phyloP scores from a whole-genome alignment of 2,329 filamentous ascomycete species.

The Claviceps sp. region DNA sequence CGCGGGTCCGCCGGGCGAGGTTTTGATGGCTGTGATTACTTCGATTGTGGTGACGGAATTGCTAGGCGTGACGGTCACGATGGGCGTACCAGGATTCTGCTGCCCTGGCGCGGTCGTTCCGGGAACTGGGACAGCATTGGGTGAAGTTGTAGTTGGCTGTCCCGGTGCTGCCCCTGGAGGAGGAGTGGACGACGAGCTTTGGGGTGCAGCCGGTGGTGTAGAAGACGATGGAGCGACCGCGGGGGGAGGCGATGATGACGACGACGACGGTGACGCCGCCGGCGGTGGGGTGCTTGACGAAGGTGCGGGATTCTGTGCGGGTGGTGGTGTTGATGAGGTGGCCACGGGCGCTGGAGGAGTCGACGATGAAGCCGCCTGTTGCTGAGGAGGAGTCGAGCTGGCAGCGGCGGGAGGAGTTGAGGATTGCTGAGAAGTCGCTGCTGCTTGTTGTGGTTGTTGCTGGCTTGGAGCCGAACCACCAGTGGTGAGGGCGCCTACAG shows the following conservation, averaged over 20 bases:
- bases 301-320: not conserved
- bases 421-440: not conserved
- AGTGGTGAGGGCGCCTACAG: constrained; percentile 12
- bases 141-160: constrained; percentile 5
- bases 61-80: constrained; percentile 14
- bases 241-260: not conserved
- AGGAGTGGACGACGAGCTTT: not conserved
- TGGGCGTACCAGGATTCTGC: constrained; percentile 8
- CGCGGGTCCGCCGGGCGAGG: constrained; percentile 6
- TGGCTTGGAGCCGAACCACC: constrained; percentile 6
- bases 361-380: not conserved
- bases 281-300: not conserved
- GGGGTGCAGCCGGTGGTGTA: not conserved
- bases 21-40: constrained; percentile 16
- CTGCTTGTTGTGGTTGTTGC: not conserved
- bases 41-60: constrained; percentile 8
- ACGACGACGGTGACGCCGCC: not conserved
- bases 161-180: constrained; percentile 1
- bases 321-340: not conserved
- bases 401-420: not conserved
- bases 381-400: not conserved
- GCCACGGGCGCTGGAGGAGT: not conserved
- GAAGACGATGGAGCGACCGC: not conserved
- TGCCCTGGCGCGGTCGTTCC: constrained; percentile 5
- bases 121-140: constrained; percentile 1